A percentile compares a stretch with the other conserved stretches of the same genome.
Evolutionary conservation across 768 basidiomycete genomes (phyloP).

Genomic region (Termitomyces heimii): DNA sequence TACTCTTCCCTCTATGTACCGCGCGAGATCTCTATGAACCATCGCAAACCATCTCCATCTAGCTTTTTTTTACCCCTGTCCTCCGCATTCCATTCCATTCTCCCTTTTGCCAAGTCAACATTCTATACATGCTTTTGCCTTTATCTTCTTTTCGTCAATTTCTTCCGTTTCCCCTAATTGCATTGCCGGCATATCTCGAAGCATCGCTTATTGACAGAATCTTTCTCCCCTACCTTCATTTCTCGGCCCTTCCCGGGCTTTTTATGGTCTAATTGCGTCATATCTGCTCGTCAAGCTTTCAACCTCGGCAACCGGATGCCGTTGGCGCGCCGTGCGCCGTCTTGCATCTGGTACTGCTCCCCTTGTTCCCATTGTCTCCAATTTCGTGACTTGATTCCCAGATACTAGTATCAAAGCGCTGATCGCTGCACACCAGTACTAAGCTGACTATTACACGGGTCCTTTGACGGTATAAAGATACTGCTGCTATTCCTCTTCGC

Average conservation of each 20-base stretch:
- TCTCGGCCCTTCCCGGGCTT: constrained; percentile 6
- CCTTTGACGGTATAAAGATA: neutral
- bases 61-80: neutral
- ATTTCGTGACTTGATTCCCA: neutral
- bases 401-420: neutral
- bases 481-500: neutral
- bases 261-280: constrained; percentile 30
- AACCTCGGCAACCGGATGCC: neutral
- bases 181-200: constrained; percentile 2
- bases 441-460: neutral
- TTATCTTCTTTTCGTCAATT: neutral
- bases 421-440: neutral
- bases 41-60: constrained; percentile 1
- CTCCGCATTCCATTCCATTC: neutral
- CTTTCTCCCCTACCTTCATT: constrained; percentile 14
- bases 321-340: neutral
- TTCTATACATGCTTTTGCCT: neutral
- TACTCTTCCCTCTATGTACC: neutral
- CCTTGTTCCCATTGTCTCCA: neutral
- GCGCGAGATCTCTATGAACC: neutral
- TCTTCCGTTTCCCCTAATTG: neutral
- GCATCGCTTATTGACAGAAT: constrained; percentile 7
- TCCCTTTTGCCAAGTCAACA: neutral
- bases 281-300: neutral
- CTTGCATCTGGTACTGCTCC: neutral